Base-by-base conservation (phyloP, 805 yeast species). In the Naumovozyma dairenensis region DNA sequence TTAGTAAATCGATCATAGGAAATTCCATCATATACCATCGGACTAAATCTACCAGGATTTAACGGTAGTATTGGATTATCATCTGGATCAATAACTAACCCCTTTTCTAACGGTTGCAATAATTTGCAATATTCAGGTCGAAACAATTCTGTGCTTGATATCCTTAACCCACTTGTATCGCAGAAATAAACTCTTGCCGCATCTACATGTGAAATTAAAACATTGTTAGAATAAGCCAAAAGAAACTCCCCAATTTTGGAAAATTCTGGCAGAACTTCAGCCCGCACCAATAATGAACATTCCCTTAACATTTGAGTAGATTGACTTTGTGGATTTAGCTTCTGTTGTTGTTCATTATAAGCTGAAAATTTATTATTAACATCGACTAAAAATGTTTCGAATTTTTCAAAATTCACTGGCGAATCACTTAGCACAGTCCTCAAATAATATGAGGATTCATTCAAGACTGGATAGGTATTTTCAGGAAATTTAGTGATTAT, bases 301-400 rank as follows among this genome's bases (percentile, higher is more conserved):
- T 60, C 59, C 24, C 49, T 37, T 6, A 39, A 28, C 22, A 37
- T 15, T 15, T 27, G 29, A 7, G 26, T 12, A n/a, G n/a, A n/a
- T 4, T 33, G 10, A n/a, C 12, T 34, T 21, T 38, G 40, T 12
- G 29, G 29, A 5, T 38, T 31, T 16, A 29, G 32, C 4, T 42
- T 34, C n/a, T 42, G 45, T 34, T 50, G 49, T 40, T 51, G 47
- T 44, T 62, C 57, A 47, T 49, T 49, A 18, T 49, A 36, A 3
- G 53, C 49, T 2, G 46, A 41, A 24, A 55, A 45, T 27, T 51
- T 53, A 25, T 42, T 50, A 31, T 60, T 84, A 20, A 77, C 67
- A 33, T 75, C 80, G n/a, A 69, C 56, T 37, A 80, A 56, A 46
- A 74, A 77, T 28, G 66, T 69, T 44, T 80, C 86, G 49, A 77